These are phyloP conservation scores for Candida mesenterica DNA, from an alignment of 1,139 yeast species.

Conservation along the genomic window DNA sequence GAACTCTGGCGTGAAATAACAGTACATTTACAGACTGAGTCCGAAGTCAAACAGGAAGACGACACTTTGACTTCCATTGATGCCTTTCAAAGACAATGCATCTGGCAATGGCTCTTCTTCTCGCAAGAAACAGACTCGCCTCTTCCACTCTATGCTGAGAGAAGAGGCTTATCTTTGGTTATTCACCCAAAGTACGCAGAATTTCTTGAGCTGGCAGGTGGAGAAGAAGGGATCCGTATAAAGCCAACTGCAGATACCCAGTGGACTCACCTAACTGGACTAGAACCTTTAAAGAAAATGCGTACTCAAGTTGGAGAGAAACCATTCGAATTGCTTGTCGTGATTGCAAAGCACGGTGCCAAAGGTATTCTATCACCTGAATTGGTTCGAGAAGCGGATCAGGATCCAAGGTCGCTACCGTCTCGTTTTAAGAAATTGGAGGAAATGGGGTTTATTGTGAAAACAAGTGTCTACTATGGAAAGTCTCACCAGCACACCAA, in stretches of 20 bases:
- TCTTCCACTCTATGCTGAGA: slow-evolving; percentile 20
- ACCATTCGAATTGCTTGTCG: slow-evolving; percentile 43
- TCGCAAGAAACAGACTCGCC: slow-evolving; percentile 15
- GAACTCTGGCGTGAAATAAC: slow-evolving; percentile 32
- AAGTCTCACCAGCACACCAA: slow-evolving; percentile 47
- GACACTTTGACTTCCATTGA: slow-evolving; percentile 20
- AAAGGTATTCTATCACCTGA: slow-evolving; percentile 60
- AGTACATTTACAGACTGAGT: slow-evolving; percentile 3
- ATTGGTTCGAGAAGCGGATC: slow-evolving; percentile 54
- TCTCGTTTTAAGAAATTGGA: slow-evolving; percentile 56
- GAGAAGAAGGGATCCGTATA: slow-evolving; percentile 21
- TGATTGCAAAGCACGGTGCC: slow-evolving; percentile 53
- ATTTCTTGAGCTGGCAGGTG: slow-evolving; percentile 19
- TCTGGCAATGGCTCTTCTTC: slow-evolving; percentile 44
- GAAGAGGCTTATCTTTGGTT: slow-evolving; percentile 15
- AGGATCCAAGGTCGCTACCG: slow-evolving; percentile 72
- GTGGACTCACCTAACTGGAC: slow-evolving; percentile 42
- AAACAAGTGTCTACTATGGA: slow-evolving; percentile 38
- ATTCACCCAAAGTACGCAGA: slow-evolving; percentile 21
- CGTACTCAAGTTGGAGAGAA: slow-evolving; percentile 38
- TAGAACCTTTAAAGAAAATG: slow-evolving; percentile 32
- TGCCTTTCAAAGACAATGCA: slow-evolving; percentile 34
- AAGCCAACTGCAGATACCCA: slow-evolving; percentile 41
- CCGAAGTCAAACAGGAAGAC: slow-evolving; percentile 5
- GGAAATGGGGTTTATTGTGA: slow-evolving; percentile 47